These are phyloP conservation scores for Golubevia pallescens DNA, from an alignment of 1,284 basidiomycete species.

Conservation along the genomic window DNA sequence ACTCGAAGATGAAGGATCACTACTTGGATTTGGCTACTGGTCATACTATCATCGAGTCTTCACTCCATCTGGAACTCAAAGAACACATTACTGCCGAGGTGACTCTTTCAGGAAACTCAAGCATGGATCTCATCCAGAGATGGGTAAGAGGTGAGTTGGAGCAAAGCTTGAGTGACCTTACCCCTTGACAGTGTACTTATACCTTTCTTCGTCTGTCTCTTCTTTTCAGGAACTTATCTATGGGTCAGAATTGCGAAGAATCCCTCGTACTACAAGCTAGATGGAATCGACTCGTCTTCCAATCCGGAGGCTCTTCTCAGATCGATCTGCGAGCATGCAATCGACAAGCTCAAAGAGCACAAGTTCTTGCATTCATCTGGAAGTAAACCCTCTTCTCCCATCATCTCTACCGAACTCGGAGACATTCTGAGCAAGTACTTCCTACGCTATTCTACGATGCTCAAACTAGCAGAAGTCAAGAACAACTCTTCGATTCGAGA, in stretches of 20 bases:
- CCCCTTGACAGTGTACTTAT: not conserved
- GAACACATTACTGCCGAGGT: not conserved
- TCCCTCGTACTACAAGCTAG: conserved; percentile 2
- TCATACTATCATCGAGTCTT: not conserved
- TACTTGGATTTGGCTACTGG: not conserved
- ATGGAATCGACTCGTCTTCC: conserved; percentile 22
- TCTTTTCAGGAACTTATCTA: not conserved
- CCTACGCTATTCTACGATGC: conserved; percentile 34
- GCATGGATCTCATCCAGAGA: not conserved
- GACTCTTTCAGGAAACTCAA: not conserved
- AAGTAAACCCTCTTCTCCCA: conserved; percentile 3
- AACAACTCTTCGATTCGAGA: not conserved
- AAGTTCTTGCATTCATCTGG: conserved; percentile 15
- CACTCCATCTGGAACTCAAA: not conserved
- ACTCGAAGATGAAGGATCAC: conserved; percentile 27
- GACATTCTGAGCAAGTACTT: conserved; percentile 47
- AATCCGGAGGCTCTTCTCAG: conserved; percentile 25
- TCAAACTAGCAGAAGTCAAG: conserved; percentile 23
- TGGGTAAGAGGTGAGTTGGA: not conserved
- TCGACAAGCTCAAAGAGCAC: conserved; percentile 18
- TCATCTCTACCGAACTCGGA: conserved; percentile 31
- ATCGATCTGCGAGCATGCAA: conserved; percentile 19
- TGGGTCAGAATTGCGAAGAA: not conserved
- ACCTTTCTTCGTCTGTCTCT: not conserved
- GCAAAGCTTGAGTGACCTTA: not conserved